These are phyloP conservation scores for Arthroderma uncinatum DNA, from an alignment of 2,329 filamentous ascomycete genomes.

Conservation along the genomic window DNA sequence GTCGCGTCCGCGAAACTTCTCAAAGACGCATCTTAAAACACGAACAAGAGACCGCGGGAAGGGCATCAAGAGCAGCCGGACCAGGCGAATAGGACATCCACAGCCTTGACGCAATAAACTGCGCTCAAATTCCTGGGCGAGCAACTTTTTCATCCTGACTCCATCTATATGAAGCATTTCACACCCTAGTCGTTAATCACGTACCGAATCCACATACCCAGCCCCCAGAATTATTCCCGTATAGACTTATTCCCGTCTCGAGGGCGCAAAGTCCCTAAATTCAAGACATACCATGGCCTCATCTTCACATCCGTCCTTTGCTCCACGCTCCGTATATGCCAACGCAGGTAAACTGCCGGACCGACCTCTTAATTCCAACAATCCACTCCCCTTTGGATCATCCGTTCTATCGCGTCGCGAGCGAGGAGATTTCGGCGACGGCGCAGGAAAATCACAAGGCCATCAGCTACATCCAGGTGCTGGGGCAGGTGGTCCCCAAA, in stretches of 20 bases:
- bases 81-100: not conserved
- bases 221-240: constrained; percentile 2
- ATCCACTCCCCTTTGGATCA: constrained; percentile 32
- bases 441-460: constrained; percentile 20
- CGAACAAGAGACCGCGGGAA: not conserved
- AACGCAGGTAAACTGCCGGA: constrained; percentile 43
- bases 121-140: not conserved
- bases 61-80: not conserved
- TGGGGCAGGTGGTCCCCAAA: constrained; percentile 30
- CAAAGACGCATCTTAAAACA: not conserved
- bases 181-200: not conserved
- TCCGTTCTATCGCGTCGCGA: constrained; percentile 33
- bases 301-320: constrained; percentile 44
- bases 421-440: constrained; percentile 13
- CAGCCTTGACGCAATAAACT: not conserved
- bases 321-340: constrained; percentile 43
- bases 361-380: constrained; percentile 29
- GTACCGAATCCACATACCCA: constrained; percentile 4
- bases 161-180: not conserved
- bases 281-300: constrained; percentile 32
- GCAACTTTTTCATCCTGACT: not conserved
- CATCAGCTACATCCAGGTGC: constrained; percentile 22
- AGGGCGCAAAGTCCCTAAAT: not conserved
- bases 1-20: not conserved
- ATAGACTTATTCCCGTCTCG: not conserved